phyloP scores from a whole-genome alignment of 2,329 filamentous ascomycete species.

The Chalaropsis ovoidea region DNA sequence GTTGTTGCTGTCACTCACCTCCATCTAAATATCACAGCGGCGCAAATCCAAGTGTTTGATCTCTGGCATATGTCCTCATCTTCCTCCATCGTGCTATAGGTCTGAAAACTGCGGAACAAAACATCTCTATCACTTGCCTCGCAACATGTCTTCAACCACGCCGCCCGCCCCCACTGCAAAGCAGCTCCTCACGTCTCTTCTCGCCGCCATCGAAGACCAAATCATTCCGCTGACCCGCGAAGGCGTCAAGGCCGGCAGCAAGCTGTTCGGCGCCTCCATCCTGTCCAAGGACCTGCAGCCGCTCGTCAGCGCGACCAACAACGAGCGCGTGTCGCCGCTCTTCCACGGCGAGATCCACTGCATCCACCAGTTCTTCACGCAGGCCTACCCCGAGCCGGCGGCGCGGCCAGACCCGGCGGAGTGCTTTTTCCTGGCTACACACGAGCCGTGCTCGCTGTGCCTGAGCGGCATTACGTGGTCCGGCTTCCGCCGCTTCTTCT shows the following conservation, averaged over 20 bases:
- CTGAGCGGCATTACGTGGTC: constrained; percentile 49
- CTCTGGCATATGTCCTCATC: neutral
- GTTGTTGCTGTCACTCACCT: neutral
- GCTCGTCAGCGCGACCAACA: constrained; percentile 45
- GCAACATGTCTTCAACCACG: constrained; percentile 25
- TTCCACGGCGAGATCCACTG: constrained; percentile 52
- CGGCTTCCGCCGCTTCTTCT: constrained; percentile 47
- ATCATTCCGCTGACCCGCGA: constrained; percentile 43
- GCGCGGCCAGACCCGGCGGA: constrained; percentile 37
- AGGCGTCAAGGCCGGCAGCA: constrained; percentile 44
- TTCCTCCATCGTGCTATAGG: neutral
- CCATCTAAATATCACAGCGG: neutral
- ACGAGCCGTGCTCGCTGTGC: constrained; percentile 50
- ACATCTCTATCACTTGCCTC: constrained; percentile 21
- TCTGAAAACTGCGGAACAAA: neutral
- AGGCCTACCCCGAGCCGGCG: constrained; percentile 31
- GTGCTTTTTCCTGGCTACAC: constrained; percentile 49
- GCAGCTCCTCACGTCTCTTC: constrained; percentile 35
- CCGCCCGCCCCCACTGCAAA: constrained; percentile 21
- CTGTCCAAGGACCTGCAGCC: constrained; percentile 36
- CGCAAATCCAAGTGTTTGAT: neutral
- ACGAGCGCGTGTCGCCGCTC: constrained; percentile 45
- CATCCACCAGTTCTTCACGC: constrained; percentile 47
- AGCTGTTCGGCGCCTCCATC: constrained; percentile 49
- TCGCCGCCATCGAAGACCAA: constrained; percentile 36